phyloP scores from a whole-genome alignment of 208 protist genomes.

The Strigomonas culicis region DNA sequence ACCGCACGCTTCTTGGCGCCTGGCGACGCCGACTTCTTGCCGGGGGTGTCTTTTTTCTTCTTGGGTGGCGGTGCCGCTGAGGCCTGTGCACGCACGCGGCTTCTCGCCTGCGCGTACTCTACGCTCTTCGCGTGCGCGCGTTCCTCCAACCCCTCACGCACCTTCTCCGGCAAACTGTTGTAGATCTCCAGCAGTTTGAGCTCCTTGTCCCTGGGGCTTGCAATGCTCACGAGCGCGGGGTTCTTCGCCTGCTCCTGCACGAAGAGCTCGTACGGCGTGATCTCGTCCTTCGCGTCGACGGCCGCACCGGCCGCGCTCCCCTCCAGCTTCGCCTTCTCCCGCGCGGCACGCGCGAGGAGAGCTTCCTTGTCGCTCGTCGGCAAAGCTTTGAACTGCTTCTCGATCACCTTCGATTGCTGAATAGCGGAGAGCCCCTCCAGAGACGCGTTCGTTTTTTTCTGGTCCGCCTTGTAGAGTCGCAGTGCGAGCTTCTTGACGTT shows the following conservation, averaged over 20 bases:
- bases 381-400: constrained; percentile 44
- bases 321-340: constrained; percentile 20
- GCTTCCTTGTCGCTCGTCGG: constrained; percentile 19
- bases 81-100: background rate
- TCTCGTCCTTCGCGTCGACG: background rate
- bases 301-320: background rate
- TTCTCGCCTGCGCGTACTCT: background rate
- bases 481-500: constrained; percentile 28
- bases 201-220: constrained; percentile 44
- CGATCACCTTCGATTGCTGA: constrained; percentile 31
- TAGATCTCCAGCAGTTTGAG: constrained; percentile 58
- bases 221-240: constrained; percentile 40
- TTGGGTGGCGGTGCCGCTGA: background rate
- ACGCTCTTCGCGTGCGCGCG: constrained; percentile 20
- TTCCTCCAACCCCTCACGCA: constrained; percentile 39
- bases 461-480: constrained; percentile 50
- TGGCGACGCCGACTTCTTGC: background rate
- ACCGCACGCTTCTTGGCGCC: background rate
- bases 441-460: constrained; percentile 30
- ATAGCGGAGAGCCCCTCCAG: constrained; percentile 34
- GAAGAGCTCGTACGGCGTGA: constrained; percentile 37
- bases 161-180: constrained; percentile 54
- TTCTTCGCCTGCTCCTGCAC: constrained; percentile 51
- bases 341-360: constrained; percentile 29
- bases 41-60: constrained; percentile 10